Percentiles rank a stretch among this genome's conserved stretches.
Conservation (phyloP, 441 rosid genomes). For the Arabidopsis lyrata region DNA sequence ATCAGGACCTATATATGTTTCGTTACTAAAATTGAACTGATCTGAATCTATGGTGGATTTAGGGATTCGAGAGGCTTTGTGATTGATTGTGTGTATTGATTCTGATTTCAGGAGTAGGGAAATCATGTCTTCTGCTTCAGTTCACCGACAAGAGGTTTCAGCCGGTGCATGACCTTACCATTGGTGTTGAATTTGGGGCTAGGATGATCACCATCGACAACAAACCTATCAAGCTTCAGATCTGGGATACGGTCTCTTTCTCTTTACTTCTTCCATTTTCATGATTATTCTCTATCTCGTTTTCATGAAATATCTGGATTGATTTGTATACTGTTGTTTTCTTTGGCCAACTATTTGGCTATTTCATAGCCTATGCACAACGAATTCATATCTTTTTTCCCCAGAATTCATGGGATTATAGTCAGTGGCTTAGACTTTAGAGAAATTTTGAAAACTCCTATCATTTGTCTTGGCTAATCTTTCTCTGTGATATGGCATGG, state of each 20-base stretch:
- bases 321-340: neutral
- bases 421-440: neutral
- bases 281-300: neutral
- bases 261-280: neutral
- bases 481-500: slow-evolving; percentile 23
- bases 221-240: slow-evolving; percentile 96
- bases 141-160: slow-evolving; percentile 98
- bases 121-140: slow-evolving; percentile 95
- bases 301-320: neutral
- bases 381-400: neutral
- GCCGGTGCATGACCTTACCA: slow-evolving; percentile 96
- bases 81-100: slow-evolving; percentile 21
- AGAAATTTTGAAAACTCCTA: neutral
- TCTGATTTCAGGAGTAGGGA: slow-evolving; percentile 76
- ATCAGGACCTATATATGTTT: slow-evolving; percentile 11
- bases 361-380: neutral
- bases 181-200: slow-evolving; percentile 96
- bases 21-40: neutral
- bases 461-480: neutral
- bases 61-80: slow-evolving; percentile 1
- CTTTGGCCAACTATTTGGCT: neutral
- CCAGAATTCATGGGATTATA: neutral
- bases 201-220: slow-evolving; percentile 96
- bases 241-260: slow-evolving; percentile 90
- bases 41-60: neutral